Evolutionary conservation across 352 stramenopile genomes (phyloP), one percentile per base, ranked within the genome.

Genomic region (Poterioochromonas sp.): DNA sequence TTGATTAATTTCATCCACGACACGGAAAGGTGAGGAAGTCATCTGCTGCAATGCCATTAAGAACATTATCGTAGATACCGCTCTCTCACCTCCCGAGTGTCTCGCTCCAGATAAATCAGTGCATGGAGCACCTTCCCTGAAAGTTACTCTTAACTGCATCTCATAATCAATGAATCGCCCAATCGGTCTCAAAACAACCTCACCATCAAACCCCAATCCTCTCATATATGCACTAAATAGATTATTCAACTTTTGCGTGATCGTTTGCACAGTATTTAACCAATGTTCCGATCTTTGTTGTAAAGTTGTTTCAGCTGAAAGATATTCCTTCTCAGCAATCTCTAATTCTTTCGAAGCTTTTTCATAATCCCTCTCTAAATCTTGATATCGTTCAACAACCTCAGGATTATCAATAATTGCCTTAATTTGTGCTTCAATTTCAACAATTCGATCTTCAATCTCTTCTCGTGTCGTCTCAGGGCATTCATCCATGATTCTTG

Each of bases 1-100:
- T 83, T 95, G 90, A 78, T 96, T 96, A 80, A 96, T 94, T 82
- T 95, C 90, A 81, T 96, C 90, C 11, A 95, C 89, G 41, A 93
- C 92, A 58, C 91, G 83, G 80, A 95, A 96, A 18, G 90, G 91
- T 65, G 86, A 85, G 12, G 82, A 68, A 80, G 91, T 88, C 63
- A 89, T 84, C 41, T 90, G 85, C 82, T 96, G 89, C 22, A 96
- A 83, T 15, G 89, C 87, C 86, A 96, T 93, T 1, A 96, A 82
- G 80, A 90, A 96, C 84, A 95, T 88, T 64, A 96, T 93, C 20
- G 90, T 96, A 34, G 84, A 90, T 0, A 95, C 86, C 32, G 85
- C 91, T 29, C 89, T 84, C 80, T 95, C 90, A 73, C 90, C 91
- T 43, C 91, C 91, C 32, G 87, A 91, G 76, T 96, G 90, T 41